Evolutionary conservation across 1,284 basidiomycete genomes (phyloP).

Genomic region (Phylloporus sp.): DNA sequence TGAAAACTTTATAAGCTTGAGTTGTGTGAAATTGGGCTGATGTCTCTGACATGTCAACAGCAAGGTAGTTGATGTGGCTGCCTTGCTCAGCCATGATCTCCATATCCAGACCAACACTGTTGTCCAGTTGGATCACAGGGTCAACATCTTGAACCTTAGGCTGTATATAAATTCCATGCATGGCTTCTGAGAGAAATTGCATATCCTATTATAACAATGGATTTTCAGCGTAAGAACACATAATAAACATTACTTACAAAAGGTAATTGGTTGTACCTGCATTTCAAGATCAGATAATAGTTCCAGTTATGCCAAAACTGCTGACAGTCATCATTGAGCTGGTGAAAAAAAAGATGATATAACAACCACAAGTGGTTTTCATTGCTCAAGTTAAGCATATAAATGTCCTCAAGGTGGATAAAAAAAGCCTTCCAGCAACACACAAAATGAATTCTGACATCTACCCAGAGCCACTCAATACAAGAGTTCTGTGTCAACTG

Average conservation of each 20-base stretch:
- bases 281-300: not conserved
- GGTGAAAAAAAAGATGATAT: not conserved
- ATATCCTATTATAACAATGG: not conserved
- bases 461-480: conserved; percentile 13
- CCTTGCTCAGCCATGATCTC: not conserved
- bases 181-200: not conserved
- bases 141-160: not conserved
- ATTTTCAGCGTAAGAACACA: not conserved
- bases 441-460: conserved; percentile 28
- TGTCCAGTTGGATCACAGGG: no score
- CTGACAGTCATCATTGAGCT: conserved; percentile 34
- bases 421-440: not conserved
- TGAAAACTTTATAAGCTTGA: not conserved
- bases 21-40: not conserved
- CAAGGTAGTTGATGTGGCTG: not conserved
- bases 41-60: not conserved
- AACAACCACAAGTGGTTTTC: not conserved
- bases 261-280: not conserved
- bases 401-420: not conserved
- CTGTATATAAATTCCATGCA: not conserved
- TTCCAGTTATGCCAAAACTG: conserved; percentile 32
- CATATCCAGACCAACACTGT: no score
- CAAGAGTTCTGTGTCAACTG: not conserved
- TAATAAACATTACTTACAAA: not conserved
- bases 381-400: not conserved